phyloP scores from a whole-genome alignment of 495 filamentous ascomycete species.

The Xylaria scruposa region DNA sequence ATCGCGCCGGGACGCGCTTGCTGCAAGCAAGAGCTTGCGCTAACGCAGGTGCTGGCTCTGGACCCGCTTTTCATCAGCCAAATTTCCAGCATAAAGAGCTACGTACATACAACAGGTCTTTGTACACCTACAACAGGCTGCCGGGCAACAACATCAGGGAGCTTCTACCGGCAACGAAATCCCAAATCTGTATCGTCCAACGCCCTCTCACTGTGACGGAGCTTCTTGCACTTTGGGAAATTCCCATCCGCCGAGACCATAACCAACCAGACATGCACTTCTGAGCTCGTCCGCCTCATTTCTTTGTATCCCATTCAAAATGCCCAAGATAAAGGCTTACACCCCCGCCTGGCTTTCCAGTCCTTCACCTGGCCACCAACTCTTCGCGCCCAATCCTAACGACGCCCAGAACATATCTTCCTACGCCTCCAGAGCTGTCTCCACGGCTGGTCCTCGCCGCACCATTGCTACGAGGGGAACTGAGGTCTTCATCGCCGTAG shows the following conservation, averaged over 20 bases:
- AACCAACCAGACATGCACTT: conserved; percentile 20
- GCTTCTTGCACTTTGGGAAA: neutral
- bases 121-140: neutral
- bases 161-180: conserved; percentile 14
- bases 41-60: conserved; percentile 5
- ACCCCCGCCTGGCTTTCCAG: conserved; percentile 83
- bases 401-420: conserved; percentile 36
- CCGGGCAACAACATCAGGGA: neutral
- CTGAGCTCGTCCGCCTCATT: conserved; percentile 22
- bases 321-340: conserved; percentile 83
- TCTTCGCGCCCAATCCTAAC: conserved; percentile 62
- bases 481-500: conserved; percentile 82
- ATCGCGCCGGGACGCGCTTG: conserved; percentile 20
- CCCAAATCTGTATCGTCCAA: neutral
- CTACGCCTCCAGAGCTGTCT: conserved; percentile 45
- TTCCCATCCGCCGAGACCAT: conserved; percentile 10
- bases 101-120: neutral
- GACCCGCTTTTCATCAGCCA: neutral
- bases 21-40: conserved; percentile 10
- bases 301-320: conserved; percentile 43
- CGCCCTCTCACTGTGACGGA: neutral
- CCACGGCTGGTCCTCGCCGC: conserved; percentile 62
- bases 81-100: conserved; percentile 9
- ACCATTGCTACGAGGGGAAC: conserved; percentile 77
- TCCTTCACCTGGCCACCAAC: conserved; percentile 72